phyloP scores from a whole-genome alignment of 148 eudicot species.

The Cornus florida region DNA sequence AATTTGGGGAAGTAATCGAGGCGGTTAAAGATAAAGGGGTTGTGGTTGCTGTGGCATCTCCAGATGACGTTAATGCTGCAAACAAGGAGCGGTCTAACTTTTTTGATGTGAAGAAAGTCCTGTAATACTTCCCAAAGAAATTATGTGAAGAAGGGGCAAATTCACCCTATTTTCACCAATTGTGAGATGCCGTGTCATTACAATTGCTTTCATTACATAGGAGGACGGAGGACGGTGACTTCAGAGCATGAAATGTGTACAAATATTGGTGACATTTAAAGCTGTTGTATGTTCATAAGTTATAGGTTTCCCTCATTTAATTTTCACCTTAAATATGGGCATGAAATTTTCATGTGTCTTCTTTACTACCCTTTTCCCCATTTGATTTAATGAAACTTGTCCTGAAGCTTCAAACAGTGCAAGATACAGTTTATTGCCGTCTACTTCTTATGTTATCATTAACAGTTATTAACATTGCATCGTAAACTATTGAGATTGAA shows the following conservation, averaged over 20 bases:
- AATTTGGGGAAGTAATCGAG: slow-evolving; percentile 75
- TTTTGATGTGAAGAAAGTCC: slow-evolving; percentile 69
- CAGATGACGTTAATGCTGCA: slow-evolving; percentile 81
- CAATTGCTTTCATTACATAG: neutral
- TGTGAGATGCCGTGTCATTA: neutral
- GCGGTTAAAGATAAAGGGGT: slow-evolving; percentile 79
- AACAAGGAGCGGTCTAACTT: slow-evolving; percentile 58
- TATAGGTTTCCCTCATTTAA: neutral
- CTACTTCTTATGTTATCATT: too few species aligned
- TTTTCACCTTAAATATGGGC: neutral
- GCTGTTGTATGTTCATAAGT: neutral
- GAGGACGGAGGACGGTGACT: neutral
- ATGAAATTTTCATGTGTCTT: too few species aligned
- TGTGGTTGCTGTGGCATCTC: slow-evolving; percentile 91
- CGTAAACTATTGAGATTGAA: too few species aligned
- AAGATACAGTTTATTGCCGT: too few species aligned
- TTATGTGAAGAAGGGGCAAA: too few species aligned
- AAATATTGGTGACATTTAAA: neutral
- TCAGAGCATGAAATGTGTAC: neutral
- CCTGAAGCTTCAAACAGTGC: too few species aligned
- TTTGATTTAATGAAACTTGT: too few species aligned
- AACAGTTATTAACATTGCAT: too few species aligned
- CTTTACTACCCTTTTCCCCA: too few species aligned
- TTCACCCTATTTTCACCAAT: neutral
- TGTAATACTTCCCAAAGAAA: slow-evolving; percentile 28